Base-by-base conservation (phyloP, 306 rosid species). In the Prunus fruticosa region DNA sequence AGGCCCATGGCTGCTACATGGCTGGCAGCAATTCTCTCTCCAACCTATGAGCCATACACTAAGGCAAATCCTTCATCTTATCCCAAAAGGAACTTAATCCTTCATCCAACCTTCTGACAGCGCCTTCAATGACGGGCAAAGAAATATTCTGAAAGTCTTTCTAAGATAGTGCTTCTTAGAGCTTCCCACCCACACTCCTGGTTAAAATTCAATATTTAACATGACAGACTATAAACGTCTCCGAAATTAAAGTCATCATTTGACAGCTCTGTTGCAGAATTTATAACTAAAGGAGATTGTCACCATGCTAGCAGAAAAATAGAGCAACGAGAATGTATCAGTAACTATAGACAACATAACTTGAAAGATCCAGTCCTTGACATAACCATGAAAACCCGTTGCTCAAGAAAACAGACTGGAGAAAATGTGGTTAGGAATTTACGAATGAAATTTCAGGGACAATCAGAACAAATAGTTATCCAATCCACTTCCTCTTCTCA, bases 401-500 rank as follows among this genome's bases (percentile, higher is more conserved):
- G 18, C 0, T 8, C 28, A 61, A 0, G 34, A 38, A 38, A 51
- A 46, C 28, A 30, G 30, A 63, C 12, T 49, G 14, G 54, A 47
- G 49, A n/a, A 22, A 12, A 13, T 25, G 1, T 50, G 2, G 52
- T 15, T 15, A 46, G 2, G 51, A 23, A 32, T 41, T 15, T 46
- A 8, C 57, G 30, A 41, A 25, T 32, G 53, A 61, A 68, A 67
- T 28, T 23, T 67, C 41, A 16, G 49, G 65, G 38, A 51, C 62
- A 73, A 25, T 52, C 67, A 61, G 56, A 64, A 53, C 45, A 52
- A 13, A 38, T 38, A 45, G 46, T 38, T 49, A 78, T 16, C n/a
- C 49, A 54, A 67, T 70, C 27, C 77, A 30, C 60, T n/a, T 67
- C 67, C 69, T 51, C 45, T 52, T 57, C 19, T 56, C 58, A 49